A percentile compares a stretch with the other conserved stretches of the same genome.
Evolutionary conservation across 352 stramenopile species (phyloP).

Genomic region (Phytophthora cactorum): DNA sequence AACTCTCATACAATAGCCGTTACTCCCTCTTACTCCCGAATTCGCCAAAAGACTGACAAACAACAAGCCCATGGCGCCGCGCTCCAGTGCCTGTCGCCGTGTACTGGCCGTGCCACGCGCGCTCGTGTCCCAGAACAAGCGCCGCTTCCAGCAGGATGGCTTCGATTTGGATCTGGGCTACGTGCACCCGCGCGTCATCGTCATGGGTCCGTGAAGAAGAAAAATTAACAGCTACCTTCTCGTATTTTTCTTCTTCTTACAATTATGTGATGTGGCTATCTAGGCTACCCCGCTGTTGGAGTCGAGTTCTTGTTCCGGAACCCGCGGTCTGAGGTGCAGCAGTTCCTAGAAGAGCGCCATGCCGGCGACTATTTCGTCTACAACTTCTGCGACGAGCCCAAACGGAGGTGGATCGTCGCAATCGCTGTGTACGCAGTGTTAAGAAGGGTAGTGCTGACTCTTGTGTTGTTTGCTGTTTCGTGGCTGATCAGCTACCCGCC

Average conservation of each 20-base stretch:
- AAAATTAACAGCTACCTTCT: conserved; percentile 1
- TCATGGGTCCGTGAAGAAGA: conserved; percentile 62
- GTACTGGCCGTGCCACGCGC: conserved; percentile 60
- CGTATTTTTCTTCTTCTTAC: not conserved
- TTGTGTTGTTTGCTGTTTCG: not conserved
- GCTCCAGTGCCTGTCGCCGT: conserved; percentile 31
- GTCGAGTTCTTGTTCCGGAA: conserved; percentile 72
- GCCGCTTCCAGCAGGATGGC: conserved; percentile 59
- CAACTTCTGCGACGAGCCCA: conserved; percentile 75
- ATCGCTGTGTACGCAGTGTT: not conserved
- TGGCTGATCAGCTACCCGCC: conserved; percentile 49
- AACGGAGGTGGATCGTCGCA: conserved; percentile 42
- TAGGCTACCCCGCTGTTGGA: conserved; percentile 65
- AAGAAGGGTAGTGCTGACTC: not conserved
- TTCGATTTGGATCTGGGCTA: conserved; percentile 81
- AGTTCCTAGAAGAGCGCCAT: conserved; percentile 61
- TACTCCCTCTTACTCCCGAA: conserved; percentile 20
- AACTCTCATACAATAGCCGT: conserved; percentile 29
- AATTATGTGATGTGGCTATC: conserved; percentile 27
- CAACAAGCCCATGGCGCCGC: conserved; percentile 24
- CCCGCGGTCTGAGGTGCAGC: conserved; percentile 58
- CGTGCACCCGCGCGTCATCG: conserved; percentile 73
- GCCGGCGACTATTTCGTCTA: conserved; percentile 71
- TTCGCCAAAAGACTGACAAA: not conserved
- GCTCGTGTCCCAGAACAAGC: conserved; percentile 84